Conservation (phyloP, 2,329 filamentous ascomycete species). For the Cordyceps pruinosa region DNA sequence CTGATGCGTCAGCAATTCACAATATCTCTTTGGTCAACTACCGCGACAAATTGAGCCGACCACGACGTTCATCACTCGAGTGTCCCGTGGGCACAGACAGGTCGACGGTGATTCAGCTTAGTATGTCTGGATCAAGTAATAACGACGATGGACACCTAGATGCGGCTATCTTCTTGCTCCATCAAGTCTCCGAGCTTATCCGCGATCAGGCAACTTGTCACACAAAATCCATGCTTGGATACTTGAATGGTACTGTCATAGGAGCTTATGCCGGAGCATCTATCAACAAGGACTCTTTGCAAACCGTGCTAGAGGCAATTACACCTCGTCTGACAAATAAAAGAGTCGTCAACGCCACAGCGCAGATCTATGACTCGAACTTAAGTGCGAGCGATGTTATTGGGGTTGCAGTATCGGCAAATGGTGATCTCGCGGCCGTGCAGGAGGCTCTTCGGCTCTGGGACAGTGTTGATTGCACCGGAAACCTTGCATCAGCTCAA, state of each 20-base stretch:
- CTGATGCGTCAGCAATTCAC: neutral
- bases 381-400: neutral
- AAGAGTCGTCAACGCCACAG: neutral
- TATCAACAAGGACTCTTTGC: neutral
- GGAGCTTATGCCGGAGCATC: neutral
- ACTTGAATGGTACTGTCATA: neutral
- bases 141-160: neutral
- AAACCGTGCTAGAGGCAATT: neutral
- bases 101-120: neutral
- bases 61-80: neutral
- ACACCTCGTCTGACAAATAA: neutral
- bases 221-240: neutral
- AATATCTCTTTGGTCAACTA: neutral
- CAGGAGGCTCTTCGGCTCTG: neutral
- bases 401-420: neutral
- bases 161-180: neutral
- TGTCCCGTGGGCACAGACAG: neutral
- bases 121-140: neutral
- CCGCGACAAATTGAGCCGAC: neutral
- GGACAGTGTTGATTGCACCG: neutral
- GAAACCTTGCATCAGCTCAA: neutral
- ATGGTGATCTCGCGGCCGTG: neutral
- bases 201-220: neutral
- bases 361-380: neutral
- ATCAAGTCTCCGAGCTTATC: neutral